Evolutionary conservation across 1,284 basidiomycete species (phyloP).

Genomic region (Tilletiopsis washingtonensis): DNA sequence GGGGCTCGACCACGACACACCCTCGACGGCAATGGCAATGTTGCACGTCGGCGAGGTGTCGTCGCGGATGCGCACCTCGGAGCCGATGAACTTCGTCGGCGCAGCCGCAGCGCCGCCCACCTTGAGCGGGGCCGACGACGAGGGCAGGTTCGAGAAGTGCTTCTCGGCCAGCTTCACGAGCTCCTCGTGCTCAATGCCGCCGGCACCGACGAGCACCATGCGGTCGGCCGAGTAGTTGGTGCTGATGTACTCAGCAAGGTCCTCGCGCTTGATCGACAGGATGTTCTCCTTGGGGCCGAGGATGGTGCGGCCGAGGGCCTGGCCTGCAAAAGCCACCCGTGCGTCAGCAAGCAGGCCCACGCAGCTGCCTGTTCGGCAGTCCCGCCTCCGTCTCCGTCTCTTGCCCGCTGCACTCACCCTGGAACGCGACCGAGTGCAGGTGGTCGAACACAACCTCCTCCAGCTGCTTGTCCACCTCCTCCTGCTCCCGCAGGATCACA

Average conservation of each 20-base stretch:
- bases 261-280: constrained; percentile 84
- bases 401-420: constrained; percentile 65
- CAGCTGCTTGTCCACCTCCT: constrained; percentile 97
- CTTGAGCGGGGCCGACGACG: constrained; percentile 77
- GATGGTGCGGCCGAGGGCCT: constrained; percentile 92
- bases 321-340: constrained; percentile 63
- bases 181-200: constrained; percentile 84
- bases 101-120: constrained; percentile 57
- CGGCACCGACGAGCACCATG: constrained; percentile 96
- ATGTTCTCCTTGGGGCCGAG: constrained; percentile 95
- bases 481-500: constrained; percentile 93
- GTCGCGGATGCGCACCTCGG: constrained; percentile 91
- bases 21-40: constrained; percentile 94
- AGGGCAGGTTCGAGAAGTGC: constrained; percentile 82
- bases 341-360: no score
- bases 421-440: constrained; percentile 91
- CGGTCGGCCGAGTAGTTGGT: constrained; percentile 98
- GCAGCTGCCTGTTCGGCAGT: no score
- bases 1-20: constrained; percentile 92
- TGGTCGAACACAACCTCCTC: constrained; percentile 99
- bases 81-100: constrained; percentile 76
- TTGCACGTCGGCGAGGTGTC: constrained; percentile 81
- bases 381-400: no score
- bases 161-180: constrained; percentile 91
- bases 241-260: constrained; percentile 85